Percentiles rank a stretch among this genome's conserved stretches.
phyloP scores from a whole-genome alignment of 257 asterid species.

The Jasminum sambac region DNA sequence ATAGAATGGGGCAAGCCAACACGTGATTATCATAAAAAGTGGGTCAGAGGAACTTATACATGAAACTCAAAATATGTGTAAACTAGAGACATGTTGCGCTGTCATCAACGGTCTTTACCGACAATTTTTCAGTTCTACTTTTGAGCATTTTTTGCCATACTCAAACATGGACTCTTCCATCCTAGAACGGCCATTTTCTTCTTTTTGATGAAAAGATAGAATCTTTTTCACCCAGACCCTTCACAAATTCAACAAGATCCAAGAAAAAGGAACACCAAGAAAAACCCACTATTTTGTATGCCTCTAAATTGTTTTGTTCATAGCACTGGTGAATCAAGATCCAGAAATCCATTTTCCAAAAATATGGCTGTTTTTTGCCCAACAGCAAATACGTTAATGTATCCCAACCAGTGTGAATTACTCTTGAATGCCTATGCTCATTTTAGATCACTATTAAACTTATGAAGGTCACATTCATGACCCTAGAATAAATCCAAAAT shows the following conservation, averaged over 20 bases:
- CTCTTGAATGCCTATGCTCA: not conserved
- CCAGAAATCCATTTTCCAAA: slow-evolving; percentile 4
- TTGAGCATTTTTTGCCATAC: not conserved
- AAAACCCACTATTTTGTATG: slow-evolving; percentile 19
- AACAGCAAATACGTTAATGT: slow-evolving; percentile 33
- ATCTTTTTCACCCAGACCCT: not conserved
- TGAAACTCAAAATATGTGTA: not conserved
- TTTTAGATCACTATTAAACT: not conserved
- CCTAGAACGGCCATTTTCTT: slow-evolving; percentile 25
- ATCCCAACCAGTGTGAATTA: slow-evolving; percentile 31
- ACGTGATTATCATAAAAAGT: not conserved
- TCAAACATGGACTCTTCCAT: slow-evolving; percentile 33
- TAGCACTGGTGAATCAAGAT: slow-evolving; percentile 15
- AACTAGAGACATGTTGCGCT: not conserved
- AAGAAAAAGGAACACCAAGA: slow-evolving; percentile 6
- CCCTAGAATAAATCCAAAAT: too few relatives aligned
- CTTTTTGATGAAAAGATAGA: not conserved
- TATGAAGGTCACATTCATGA: too few relatives aligned
- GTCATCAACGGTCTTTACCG: slow-evolving; percentile 1
- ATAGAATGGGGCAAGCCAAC: not conserved
- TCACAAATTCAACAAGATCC: slow-evolving; percentile 10
- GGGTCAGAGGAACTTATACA: not conserved
- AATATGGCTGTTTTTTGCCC: slow-evolving; percentile 20
- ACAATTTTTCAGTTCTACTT: not conserved
- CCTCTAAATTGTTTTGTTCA: slow-evolving; percentile 10